phyloP scores from a whole-genome alignment of 495 filamentous ascomycete genomes.

The Rhizodiscina lignyota region DNA sequence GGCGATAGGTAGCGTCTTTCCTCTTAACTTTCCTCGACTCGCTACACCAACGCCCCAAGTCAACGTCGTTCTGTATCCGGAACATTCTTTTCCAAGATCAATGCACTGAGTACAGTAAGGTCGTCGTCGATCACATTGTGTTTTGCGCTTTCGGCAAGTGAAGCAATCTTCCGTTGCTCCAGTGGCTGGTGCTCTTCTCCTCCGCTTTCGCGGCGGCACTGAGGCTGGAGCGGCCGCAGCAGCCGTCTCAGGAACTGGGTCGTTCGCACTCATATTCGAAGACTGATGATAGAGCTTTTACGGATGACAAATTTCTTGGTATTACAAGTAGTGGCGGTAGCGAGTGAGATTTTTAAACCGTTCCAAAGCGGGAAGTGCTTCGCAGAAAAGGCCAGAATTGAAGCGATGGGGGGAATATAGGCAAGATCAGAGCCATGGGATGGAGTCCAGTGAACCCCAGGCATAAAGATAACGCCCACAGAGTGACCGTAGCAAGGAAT shows the following conservation, averaged over 20 bases:
- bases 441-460: too few relatives aligned
- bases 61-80: slow-evolving; percentile 91
- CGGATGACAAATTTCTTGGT: too few relatives aligned
- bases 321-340: too few relatives aligned
- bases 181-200: slow-evolving; percentile 72
- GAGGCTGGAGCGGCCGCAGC: slow-evolving; percentile 2
- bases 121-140: slow-evolving; percentile 78
- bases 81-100: slow-evolving; percentile 81
- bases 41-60: slow-evolving; percentile 97
- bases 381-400: too few relatives aligned
- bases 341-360: too few relatives aligned
- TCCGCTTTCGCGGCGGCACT: slow-evolving; percentile 48
- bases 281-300: neutral
- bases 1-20: slow-evolving; percentile 69
- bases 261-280: neutral
- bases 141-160: slow-evolving; percentile 66
- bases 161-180: slow-evolving; percentile 95
- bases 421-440: too few relatives aligned
- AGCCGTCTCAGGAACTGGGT: slow-evolving; percentile 1
- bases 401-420: too few relatives aligned
- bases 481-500: too few relatives aligned
- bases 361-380: too few relatives aligned
- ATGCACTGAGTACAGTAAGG: slow-evolving; percentile 95
- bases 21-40: slow-evolving; percentile 86
- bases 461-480: too few relatives aligned